Base-by-base conservation (phyloP, 441 rosid genomes). In the Adansonia gregorii region DNA sequence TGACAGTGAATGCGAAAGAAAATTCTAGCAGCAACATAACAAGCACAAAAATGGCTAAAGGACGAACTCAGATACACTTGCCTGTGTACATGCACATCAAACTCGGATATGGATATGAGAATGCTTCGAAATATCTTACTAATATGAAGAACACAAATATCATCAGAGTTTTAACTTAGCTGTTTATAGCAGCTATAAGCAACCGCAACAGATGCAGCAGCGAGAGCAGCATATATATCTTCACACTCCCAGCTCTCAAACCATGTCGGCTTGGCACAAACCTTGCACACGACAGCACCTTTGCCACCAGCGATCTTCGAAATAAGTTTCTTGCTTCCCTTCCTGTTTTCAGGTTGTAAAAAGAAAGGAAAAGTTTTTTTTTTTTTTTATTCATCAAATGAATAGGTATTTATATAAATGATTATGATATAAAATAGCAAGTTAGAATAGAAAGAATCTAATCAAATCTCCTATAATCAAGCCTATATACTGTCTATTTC, bases 161-260 rank as follows among this genome's bases (percentile, higher is more conserved):
- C 31, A 59, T 51, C 46, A 67, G 6, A 35, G 61, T 72, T 72
- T 79, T 83, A 87, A 80, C 84, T 61, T 82, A 87, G 83, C 82
- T 89, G 97, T 83, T 85, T 93, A 85, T 92, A 93, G 89, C 91
- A 89, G 66, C 83, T 88, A 72, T 89, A 93, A 63, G 98, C 98
- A 75, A 92, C 80, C 20, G 74, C 94, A 77, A 96, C 93, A 0
- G 99, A 96, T 22, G 83, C 93, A 35, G 86, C 99, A 51, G 99
- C 97, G 79, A 94, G 86, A 65, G 90, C 93, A 0, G 99, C 98
- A 75, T 89, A 92, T 10, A 98, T 88, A 84, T 96, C 99, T 73
- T 93, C 98, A 4, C 85, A 87, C 80, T 96, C 99, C 99, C 98
- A 96, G 81, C 88, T 93, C 84, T 96, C 98, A 15, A 84, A 76